These are phyloP conservation scores for Rhodomyrtus tomentosa DNA, from an alignment of 345 rosid genomes.

Conservation along the genomic window DNA sequence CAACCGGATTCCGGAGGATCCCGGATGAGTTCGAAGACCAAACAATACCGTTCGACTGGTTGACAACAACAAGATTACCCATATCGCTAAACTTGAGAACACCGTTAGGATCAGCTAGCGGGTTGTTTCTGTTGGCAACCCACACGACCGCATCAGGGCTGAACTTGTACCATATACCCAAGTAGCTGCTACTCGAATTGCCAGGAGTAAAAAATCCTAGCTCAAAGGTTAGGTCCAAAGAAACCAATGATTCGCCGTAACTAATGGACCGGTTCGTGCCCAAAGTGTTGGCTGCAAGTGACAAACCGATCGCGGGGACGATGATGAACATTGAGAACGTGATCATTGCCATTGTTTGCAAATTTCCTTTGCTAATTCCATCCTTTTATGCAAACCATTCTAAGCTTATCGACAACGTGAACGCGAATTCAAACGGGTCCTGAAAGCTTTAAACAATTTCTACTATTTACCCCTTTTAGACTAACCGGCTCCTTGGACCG, in stretches of 20 bases:
- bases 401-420: neutral
- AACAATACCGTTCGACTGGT: neutral
- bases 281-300: neutral
- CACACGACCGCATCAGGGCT: constrained; percentile 9
- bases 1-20: constrained; percentile 3
- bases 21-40: constrained; percentile 19
- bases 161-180: constrained; percentile 31
- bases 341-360: neutral
- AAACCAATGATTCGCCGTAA: constrained; percentile 3
- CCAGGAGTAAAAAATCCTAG: constrained; percentile 16
- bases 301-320: neutral
- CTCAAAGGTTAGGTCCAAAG: constrained; percentile 1
- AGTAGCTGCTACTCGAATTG: constrained; percentile 6
- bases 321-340: neutral
- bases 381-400: neutral
- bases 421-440: too few relatives aligned
- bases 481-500: too few relatives aligned
- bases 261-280: neutral
- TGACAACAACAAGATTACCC: constrained; percentile 8
- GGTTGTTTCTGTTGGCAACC: constrained; percentile 36
- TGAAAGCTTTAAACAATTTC: too few relatives aligned
- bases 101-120: constrained; percentile 6
- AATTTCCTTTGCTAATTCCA: neutral
- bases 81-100: constrained; percentile 5
- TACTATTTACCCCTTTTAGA: too few relatives aligned